A percentile compares a stretch with the other conserved stretches of the same genome.
Evolutionary conservation across 805 yeast species (phyloP).

Genomic region (Kodamaea sagamina): DNA sequence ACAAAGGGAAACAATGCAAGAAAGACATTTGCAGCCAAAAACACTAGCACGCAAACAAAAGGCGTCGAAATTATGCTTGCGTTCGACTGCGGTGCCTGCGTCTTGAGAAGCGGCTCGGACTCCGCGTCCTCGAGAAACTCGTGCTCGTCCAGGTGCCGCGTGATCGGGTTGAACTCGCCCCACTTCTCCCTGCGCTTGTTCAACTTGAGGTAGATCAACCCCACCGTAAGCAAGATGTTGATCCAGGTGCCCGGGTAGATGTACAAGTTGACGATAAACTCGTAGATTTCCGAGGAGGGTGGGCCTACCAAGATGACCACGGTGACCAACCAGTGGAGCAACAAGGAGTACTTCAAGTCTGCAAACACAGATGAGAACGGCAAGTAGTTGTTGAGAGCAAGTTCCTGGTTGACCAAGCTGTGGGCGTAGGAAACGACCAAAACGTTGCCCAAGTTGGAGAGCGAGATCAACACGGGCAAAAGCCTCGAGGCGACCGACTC

Average conservation of each 20-base stretch:
- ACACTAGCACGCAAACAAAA: constrained; percentile 33
- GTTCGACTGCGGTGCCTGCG: background rate
- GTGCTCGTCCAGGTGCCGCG: constrained; percentile 4
- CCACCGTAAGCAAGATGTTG: constrained; percentile 52
- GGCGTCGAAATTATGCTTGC: constrained; percentile 28
- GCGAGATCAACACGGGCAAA: constrained; percentile 58
- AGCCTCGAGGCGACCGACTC: constrained; percentile 49
- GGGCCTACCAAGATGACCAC: constrained; percentile 56
- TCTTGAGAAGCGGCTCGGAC: constrained; percentile 6
- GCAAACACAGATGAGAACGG: constrained; percentile 53
- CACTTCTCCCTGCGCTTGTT: constrained; percentile 41
- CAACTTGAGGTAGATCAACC: constrained; percentile 53
- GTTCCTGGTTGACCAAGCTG: constrained; percentile 57
- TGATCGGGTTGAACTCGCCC: constrained; percentile 28
- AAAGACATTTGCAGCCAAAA: constrained; percentile 48
- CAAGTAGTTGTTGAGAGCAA: constrained; percentile 52
- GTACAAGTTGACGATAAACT: constrained; percentile 61
- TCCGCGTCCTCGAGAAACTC: constrained; percentile 12
- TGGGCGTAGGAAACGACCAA: constrained; percentile 65
- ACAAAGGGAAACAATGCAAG: constrained; percentile 58
- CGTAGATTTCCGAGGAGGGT: constrained; percentile 65
- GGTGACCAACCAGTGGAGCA: constrained; percentile 58
- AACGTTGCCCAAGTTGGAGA: constrained; percentile 65
- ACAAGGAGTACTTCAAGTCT: constrained; percentile 46
- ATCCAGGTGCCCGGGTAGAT: constrained; percentile 67